Conservation (phyloP, 2,329 filamentous ascomycete genomes). For the Fusarium ramigenum region DNA sequence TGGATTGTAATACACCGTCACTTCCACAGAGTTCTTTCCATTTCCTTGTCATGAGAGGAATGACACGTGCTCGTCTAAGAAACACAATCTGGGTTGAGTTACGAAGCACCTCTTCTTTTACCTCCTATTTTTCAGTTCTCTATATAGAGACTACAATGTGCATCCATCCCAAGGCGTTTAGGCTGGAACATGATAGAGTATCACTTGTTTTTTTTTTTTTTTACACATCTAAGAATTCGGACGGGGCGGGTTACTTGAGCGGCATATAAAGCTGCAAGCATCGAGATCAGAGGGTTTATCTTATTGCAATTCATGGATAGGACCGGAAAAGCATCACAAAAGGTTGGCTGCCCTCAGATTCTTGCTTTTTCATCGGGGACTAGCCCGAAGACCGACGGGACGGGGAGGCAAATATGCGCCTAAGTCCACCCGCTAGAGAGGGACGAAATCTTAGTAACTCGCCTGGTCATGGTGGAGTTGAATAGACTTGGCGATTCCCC, state of each 20-base stretch:
- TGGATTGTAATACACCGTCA: not conserved
- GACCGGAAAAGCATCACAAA: constrained; percentile 22
- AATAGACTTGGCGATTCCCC: constrained; percentile 36
- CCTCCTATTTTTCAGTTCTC: constrained; percentile 27
- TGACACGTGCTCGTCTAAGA: constrained; percentile 1
- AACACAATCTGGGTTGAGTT: not conserved
- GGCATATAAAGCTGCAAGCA: constrained; percentile 38
- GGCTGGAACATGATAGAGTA: constrained; percentile 47
- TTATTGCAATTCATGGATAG: constrained; percentile 21
- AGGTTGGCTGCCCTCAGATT: constrained; percentile 21
- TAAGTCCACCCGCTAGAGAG: constrained; percentile 24
- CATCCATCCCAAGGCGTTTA: constrained; percentile 46
- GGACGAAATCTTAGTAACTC: constrained; percentile 27
- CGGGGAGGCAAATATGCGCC: constrained; percentile 23
- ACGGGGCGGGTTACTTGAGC: constrained; percentile 29
- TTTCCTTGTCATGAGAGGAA: constrained; percentile 24
- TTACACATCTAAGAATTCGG: constrained; percentile 38
- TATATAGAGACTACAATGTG: constrained; percentile 32
- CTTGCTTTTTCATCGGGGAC: constrained; percentile 24
- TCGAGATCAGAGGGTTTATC: constrained; percentile 21
- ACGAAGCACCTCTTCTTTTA: constrained; percentile 7
- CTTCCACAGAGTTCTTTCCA: not conserved
- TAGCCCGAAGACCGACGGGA: constrained; percentile 12
- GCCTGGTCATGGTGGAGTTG: constrained; percentile 23
- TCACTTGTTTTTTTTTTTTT: constrained; percentile 5